Conservation (phyloP, 2,329 filamentous ascomycete genomes). For the Botrytis cinerea region DNA sequence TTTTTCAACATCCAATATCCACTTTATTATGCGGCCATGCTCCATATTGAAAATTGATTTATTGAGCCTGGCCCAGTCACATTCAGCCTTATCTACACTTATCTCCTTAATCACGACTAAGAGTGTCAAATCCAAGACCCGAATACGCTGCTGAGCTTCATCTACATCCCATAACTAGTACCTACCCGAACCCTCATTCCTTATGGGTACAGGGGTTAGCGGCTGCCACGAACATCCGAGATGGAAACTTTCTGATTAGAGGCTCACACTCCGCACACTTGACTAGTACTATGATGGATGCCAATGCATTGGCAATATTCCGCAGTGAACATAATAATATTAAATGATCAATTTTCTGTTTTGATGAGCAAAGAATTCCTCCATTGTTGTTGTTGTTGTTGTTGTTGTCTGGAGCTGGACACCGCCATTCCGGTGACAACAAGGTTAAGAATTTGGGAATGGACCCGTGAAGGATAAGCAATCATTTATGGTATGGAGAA, state of each 20-base stretch:
- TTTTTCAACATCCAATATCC: not conserved
- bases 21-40: not conserved
- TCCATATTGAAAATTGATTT: not conserved
- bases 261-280: not conserved
- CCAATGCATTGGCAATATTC: not conserved
- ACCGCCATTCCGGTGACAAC: not conserved
- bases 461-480: not conserved
- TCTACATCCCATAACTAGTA: not conserved
- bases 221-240: conserved; percentile 1
- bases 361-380: not conserved
- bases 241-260: not conserved
- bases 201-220: not conserved
- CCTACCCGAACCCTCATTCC: not conserved
- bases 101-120: not conserved
- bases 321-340: not conserved
- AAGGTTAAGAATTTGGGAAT: not conserved
- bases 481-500: not conserved
- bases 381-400: not conserved
- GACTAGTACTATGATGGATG: not conserved
- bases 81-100: not conserved
- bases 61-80: not conserved
- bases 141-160: conserved; percentile 2
- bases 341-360: not conserved
- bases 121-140: not conserved
- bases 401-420: not conserved